These are phyloP conservation scores for Eragrostis tef DNA, from an alignment of 202 grass and related monocot species.

Conservation along the genomic window DNA sequence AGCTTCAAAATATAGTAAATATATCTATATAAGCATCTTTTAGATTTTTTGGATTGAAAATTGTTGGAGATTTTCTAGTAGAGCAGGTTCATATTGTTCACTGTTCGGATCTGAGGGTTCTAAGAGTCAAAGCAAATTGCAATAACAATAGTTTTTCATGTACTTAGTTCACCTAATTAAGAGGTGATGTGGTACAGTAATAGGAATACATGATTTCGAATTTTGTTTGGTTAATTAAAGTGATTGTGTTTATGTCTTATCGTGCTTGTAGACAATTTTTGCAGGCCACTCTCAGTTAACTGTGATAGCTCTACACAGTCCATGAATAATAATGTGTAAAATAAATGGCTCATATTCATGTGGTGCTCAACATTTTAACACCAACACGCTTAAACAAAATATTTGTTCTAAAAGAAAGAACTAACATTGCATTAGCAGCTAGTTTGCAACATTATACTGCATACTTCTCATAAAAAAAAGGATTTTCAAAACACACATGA, in stretches of 20 bases:
- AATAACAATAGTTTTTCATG: not conserved
- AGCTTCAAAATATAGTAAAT: not conserved
- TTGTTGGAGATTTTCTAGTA: not conserved
- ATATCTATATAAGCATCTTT: not conserved
- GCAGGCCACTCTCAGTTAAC: not conserved
- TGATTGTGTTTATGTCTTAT: not conserved
- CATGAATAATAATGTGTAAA: not conserved
- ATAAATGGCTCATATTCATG: not conserved
- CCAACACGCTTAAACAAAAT: not conserved
- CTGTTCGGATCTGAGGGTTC: too few relatives aligned
- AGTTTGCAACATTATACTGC: not conserved
- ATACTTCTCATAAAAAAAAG: not conserved
- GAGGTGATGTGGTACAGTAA: not conserved
- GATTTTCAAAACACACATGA: not conserved
- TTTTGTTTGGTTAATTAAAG: constrained; percentile 7
- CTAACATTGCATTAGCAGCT: not conserved
- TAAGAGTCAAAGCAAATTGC: constrained; percentile 1
- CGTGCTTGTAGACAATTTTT: not conserved
- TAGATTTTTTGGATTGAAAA: not conserved
- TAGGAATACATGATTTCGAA: not conserved
- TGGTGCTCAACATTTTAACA: not conserved
- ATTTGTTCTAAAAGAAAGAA: not conserved
- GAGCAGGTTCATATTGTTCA: not conserved
- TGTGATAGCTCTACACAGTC: not conserved
- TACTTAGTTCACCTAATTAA: not conserved